phyloP scores from a whole-genome alignment of 2,329 filamentous ascomycete genomes.

The Talaromyces marneffei region DNA sequence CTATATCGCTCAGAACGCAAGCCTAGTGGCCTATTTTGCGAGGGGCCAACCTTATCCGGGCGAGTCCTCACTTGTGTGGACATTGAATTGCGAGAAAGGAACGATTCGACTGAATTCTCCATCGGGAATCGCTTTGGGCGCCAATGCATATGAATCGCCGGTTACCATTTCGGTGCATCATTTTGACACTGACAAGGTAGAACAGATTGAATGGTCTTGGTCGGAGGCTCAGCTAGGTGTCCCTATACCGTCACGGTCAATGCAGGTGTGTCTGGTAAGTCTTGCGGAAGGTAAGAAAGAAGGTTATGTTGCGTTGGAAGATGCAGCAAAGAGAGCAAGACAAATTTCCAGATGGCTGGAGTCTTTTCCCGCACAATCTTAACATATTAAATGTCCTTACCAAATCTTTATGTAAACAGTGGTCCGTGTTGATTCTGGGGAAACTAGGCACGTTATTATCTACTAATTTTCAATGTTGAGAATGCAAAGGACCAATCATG shows the following conservation, averaged over 20 bases:
- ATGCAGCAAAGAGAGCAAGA: constrained; percentile 3
- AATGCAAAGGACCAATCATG: background rate
- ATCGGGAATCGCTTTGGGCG: constrained; percentile 3
- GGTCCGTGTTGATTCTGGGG: background rate
- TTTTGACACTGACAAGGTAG: constrained; percentile 7
- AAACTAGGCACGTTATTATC: background rate
- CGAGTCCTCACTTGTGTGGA: constrained; percentile 5
- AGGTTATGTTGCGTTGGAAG: constrained; percentile 8
- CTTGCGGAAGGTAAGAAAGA: constrained; percentile 3
- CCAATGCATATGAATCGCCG: background rate
- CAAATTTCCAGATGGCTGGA: constrained; percentile 5
- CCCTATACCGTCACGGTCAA: constrained; percentile 1
- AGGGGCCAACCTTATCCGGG: constrained; percentile 5
- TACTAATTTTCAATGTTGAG: background rate
- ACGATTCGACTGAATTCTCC: constrained; percentile 3
- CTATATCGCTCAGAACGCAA: background rate
- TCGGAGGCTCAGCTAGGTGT: constrained; percentile 7
- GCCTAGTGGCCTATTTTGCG: constrained; percentile 1
- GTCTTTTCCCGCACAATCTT: constrained; percentile 1
- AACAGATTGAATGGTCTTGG: constrained; percentile 6
- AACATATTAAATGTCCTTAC: too few species aligned
- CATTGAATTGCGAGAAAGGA: constrained; percentile 5
- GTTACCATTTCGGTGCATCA: constrained; percentile 9
- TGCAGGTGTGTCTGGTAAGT: constrained; percentile 2
- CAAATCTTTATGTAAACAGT: background rate